Evolutionary conservation across 2,329 filamentous ascomycete genomes (phyloP), one percentile per base, ranked within the genome.

Genomic region (Verticillium dahliae): DNA sequence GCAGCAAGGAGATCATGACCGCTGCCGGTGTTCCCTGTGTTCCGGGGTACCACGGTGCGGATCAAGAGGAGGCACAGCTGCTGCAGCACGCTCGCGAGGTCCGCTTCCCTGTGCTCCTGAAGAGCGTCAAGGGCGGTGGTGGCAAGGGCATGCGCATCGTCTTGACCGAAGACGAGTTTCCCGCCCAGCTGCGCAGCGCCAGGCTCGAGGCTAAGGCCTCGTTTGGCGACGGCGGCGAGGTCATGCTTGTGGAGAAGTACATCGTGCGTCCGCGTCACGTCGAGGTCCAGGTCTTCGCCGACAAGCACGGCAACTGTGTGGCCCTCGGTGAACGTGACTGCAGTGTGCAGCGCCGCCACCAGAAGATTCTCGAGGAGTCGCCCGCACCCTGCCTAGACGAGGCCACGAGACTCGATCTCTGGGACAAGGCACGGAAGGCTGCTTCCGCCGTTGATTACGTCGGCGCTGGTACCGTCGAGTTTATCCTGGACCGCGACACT

Each of bases 1-100:
- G 90, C 63, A 95, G 91, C 59, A 99, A 99, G 75, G 90, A 97
- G 72, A 97, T 99, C 71, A 98, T 99, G 95, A 92, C 86, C 38
- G 86, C 87, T 4, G 94, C 95, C n/a, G 92, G 92, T 9, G 95
- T 99, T 3, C 93, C 93, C 4, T 98, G 95, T 70, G 95, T 99
- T 57, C 95, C 95, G 0, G 95, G 95, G 0, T 99, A 99, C 70
- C 95, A 98, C 73, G 95, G 95, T 18, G 70, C 81, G 1, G 91
- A 97, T 59, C 95, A 99, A 77, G 86, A 89, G 57, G 80, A 83
- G 56, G 74, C 78, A 61, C 75, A 85, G 66, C 73, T 89, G 33
- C 72, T 91, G 61, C 77, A 80, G 10, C 87, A 94, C 72, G 94
- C 95, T 7, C 85, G 84, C 68, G 86, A 90, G 66, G 80, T 90